Evolutionary conservation across 1,139 yeast species (phyloP).

Genomic region (Protomyces arabidopsidicola): DNA sequence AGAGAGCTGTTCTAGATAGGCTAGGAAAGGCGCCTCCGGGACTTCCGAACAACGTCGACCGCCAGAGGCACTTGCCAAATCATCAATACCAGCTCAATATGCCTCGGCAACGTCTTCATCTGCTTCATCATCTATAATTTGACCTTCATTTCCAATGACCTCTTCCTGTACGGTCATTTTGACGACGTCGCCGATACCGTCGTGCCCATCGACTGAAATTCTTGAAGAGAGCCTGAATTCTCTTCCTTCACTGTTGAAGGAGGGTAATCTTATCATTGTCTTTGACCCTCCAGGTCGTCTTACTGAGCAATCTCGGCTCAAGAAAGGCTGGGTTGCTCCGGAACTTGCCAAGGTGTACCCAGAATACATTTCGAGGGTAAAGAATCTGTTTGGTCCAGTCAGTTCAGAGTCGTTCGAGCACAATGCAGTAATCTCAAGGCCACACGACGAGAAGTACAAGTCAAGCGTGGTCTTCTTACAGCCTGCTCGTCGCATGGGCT

Average conservation of each 20-base stretch:
- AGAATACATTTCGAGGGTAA: constrained; percentile 7
- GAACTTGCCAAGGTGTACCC: constrained; percentile 7
- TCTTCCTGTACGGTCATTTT: constrained; percentile 6
- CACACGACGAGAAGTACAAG: not conserved
- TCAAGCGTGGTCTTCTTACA: not conserved
- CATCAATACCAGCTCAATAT: too few relatives aligned
- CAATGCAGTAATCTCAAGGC: not conserved
- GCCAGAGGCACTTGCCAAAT: too few relatives aligned
- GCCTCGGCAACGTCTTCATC: too few relatives aligned
- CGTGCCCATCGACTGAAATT: constrained; percentile 12
- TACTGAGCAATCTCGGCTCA: not conserved
- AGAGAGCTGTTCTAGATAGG: too few relatives aligned
- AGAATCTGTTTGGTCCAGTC: not conserved
- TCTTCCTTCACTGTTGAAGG: not conserved
- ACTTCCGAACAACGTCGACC: too few relatives aligned
- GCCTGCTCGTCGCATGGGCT: constrained; percentile 5
- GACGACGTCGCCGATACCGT: constrained; percentile 21
- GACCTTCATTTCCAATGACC: too few relatives aligned
- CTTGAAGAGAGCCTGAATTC: constrained; percentile 1
- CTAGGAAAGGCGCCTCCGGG: too few relatives aligned
- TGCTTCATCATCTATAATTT: too few relatives aligned
- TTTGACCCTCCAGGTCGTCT: constrained; percentile 3
- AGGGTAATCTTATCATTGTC: not conserved
- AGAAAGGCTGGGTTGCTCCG: constrained; percentile 12
- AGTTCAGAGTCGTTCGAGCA: not conserved